Conservation (phyloP, 2,329 filamentous ascomycete genomes). For the Colletotrichum tropicicola region DNA sequence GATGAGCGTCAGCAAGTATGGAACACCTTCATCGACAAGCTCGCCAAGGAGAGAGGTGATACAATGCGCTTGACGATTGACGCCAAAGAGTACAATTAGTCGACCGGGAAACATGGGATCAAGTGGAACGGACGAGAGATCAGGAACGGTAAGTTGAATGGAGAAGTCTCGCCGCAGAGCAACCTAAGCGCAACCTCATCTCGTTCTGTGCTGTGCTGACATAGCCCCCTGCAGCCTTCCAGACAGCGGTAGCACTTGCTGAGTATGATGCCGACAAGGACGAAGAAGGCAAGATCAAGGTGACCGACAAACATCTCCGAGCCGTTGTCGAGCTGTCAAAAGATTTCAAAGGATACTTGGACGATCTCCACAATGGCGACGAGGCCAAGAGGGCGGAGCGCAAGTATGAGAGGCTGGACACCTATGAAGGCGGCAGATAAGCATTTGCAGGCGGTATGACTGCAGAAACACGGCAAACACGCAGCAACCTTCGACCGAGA, state of each 20-base stretch:
- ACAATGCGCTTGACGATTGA: slow-evolving; percentile 34
- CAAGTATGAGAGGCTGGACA: slow-evolving; percentile 1
- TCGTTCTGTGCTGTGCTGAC: neutral
- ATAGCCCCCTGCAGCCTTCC: slow-evolving; percentile 32
- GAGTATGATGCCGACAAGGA: slow-evolving; percentile 32
- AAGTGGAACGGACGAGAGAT: slow-evolving; percentile 38
- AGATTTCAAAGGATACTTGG: slow-evolving; percentile 32
- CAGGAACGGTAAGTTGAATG: slow-evolving; percentile 33
- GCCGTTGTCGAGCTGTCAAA: slow-evolving; percentile 30
- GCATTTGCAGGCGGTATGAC: too few relatives aligned
- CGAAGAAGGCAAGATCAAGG: slow-evolving; percentile 20
- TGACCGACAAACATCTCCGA: slow-evolving; percentile 31
- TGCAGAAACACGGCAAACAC: too few relatives aligned
- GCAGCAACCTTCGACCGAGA: too few relatives aligned
- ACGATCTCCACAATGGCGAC: slow-evolving; percentile 1
- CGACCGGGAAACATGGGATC: slow-evolving; percentile 16
- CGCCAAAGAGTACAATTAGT: slow-evolving; percentile 32
- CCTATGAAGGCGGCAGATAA: too few relatives aligned
- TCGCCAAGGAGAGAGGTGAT: slow-evolving; percentile 33
- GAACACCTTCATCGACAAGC: slow-evolving; percentile 38
- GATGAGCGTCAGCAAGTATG: slow-evolving; percentile 37
- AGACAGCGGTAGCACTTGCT: slow-evolving; percentile 40
- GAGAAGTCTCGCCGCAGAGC: too few relatives aligned
- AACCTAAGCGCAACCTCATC: neutral
- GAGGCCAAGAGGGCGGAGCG: slow-evolving; percentile 4